A percentile compares a stretch with the other conserved stretches of the same genome.
phyloP scores from a whole-genome alignment of 352 stramenopile species.

The Thraustotheca clavata region DNA sequence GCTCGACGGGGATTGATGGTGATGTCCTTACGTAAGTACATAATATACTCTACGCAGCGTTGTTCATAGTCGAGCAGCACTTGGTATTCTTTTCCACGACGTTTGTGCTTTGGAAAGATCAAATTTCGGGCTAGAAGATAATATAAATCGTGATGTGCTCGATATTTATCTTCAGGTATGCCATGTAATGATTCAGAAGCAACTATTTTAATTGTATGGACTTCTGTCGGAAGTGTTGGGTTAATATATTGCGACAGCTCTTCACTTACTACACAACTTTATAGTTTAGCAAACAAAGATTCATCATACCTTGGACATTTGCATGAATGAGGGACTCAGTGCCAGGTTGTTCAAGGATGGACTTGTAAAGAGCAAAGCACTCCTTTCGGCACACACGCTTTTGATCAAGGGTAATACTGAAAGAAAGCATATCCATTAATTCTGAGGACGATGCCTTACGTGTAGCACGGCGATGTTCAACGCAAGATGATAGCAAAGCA shows the following conservation, averaged over 20 bases:
- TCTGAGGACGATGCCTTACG: slow-evolving; percentile 29
- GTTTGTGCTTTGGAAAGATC: slow-evolving; percentile 8
- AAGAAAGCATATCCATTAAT: slow-evolving; percentile 6
- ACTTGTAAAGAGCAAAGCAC: neutral
- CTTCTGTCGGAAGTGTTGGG: neutral
- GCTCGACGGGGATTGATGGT: slow-evolving; percentile 4
- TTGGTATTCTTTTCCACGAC: slow-evolving; percentile 7
- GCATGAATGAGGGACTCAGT: slow-evolving; percentile 1
- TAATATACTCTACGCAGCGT: slow-evolving; percentile 7
- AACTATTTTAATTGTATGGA: neutral
- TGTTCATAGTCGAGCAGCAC: slow-evolving; percentile 8
- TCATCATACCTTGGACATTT: neutral
- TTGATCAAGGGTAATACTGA: neutral
- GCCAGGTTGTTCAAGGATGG: slow-evolving; percentile 1
- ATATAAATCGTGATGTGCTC: slow-evolving; percentile 1
- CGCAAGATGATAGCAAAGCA: slow-evolving; percentile 42
- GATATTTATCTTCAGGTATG: neutral
- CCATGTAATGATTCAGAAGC: neutral
- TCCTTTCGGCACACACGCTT: slow-evolving; percentile 11
- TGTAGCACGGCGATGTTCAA: slow-evolving; percentile 51
- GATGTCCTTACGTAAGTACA: slow-evolving; percentile 8
- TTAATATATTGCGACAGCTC: slow-evolving; percentile 5
- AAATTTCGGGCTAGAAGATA: slow-evolving; percentile 9
- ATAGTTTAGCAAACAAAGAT: neutral
- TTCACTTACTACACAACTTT: neutral